phyloP scores from a whole-genome alignment of 352 stramenopile genomes.

The Pythium phragmitis region DNA sequence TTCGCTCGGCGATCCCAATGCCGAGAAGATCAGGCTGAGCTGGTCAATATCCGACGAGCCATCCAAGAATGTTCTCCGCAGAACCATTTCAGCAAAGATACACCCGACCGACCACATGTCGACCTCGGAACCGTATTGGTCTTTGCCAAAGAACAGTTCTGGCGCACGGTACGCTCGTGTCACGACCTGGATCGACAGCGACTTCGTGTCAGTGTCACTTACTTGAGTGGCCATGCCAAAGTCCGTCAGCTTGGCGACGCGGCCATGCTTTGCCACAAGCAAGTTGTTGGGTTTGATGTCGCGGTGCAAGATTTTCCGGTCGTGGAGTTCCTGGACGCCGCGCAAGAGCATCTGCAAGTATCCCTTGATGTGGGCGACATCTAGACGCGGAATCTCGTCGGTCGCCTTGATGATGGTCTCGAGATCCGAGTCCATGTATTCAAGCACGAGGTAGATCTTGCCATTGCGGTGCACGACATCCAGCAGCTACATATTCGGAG shows the following conservation, averaged over 20 bases:
- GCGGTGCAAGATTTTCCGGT: slow-evolving; percentile 59
- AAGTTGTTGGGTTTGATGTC: slow-evolving; percentile 86
- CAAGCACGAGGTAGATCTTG: slow-evolving; percentile 71
- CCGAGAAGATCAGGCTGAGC: slow-evolving; percentile 69
- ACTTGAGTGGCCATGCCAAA: slow-evolving; percentile 73
- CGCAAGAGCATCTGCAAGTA: slow-evolving; percentile 69
- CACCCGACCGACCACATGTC: slow-evolving; percentile 82
- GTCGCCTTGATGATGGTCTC: slow-evolving; percentile 54
- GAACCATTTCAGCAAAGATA: slow-evolving; percentile 77
- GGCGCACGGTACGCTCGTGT: slow-evolving; percentile 71
- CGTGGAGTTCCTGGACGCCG: slow-evolving; percentile 61
- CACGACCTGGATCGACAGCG: slow-evolving; percentile 65
- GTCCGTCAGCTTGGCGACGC: slow-evolving; percentile 72
- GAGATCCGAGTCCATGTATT: slow-evolving; percentile 82
- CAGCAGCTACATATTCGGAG: slow-evolving; percentile 36
- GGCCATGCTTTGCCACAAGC: slow-evolving; percentile 44
- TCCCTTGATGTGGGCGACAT: slow-evolving; percentile 56
- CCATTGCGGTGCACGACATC: slow-evolving; percentile 56
- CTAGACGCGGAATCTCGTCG: slow-evolving; percentile 36
- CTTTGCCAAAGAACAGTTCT: slow-evolving; percentile 77
- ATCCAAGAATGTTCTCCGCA: slow-evolving; percentile 58
- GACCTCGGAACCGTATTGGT: slow-evolving; percentile 55
- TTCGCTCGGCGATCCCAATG: slow-evolving; percentile 60
- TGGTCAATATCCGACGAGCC: slow-evolving; percentile 80
- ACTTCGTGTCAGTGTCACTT: slow-evolving; percentile 7